Evolutionary conservation across 176 grass and related monocot genomes (phyloP), one percentile per base, ranked within the genome.

Genomic region (Pharus latifolius): DNA sequence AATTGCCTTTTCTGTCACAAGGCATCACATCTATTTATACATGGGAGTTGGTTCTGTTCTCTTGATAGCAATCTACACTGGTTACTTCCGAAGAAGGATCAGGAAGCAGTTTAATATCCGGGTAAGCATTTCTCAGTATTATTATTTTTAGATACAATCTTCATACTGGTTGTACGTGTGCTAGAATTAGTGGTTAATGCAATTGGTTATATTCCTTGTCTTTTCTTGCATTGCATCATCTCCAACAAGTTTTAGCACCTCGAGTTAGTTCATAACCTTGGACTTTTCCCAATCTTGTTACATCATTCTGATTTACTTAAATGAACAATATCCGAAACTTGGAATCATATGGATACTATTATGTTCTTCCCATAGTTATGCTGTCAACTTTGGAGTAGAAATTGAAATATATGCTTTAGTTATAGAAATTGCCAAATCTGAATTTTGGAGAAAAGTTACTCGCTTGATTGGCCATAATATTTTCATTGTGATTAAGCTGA

Each of bases 81-180:
- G 95, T 75, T 91, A 99, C 65, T 99, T 91, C 56, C 78, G 90
- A 73, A 84, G 82, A 54, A 94, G 87, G 69, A 86, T 99, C 38
- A 88, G 87, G 78, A 91, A 86, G 63, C 90, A 88, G 49, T 99
- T 88, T 79, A 99, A 99, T 72, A 99, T 99, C 61, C 82, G 85
- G 38, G 95, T 88, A 86, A 79, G 54, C 60, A 72, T 78, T 66
- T 77, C 29, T 69, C 59, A 20, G 24, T 17, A 46, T 70, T 59
- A 2, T 46, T 43, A 25, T 26, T 76, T 55, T 64, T 32, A 32
- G 30, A 65, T 60, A 74, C 35, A 51, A 57, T 70, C 27, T 47
- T 70, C 5, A 69, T 19, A 43, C 7, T 35, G 18, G 18, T 60
- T 26, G 11, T 43, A 33, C 43, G 28, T 74, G 12, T 63, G 43